Evolutionary conservation across 768 basidiomycete species (phyloP).

Genomic region (Mycena indigotica): DNA sequence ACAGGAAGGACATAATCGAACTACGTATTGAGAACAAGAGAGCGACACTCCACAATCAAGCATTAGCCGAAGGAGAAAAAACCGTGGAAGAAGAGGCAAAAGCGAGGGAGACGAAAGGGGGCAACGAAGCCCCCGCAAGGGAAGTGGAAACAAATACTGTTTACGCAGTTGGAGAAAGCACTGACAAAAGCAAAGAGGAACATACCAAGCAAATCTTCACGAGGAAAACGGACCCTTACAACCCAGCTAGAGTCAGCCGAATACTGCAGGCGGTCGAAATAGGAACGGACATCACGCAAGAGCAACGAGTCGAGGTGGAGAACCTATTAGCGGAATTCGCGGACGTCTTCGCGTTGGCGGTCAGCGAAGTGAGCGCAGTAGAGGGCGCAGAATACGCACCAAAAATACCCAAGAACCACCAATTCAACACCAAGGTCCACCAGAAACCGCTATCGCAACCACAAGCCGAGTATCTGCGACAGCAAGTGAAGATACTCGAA

Average conservation of each 20-base stretch:
- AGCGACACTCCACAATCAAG: no score
- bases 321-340: slow-evolving; percentile 33
- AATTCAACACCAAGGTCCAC: slow-evolving; percentile 34
- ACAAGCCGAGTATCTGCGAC: slow-evolving; percentile 34
- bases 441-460: slow-evolving; percentile 34
- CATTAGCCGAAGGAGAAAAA: neutral
- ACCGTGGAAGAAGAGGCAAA: neutral
- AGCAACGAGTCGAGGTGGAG: slow-evolving; percentile 26
- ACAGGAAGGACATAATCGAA: slow-evolving; percentile 9
- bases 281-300: slow-evolving; percentile 32
- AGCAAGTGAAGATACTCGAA: slow-evolving; percentile 36
- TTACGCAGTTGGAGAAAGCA: neutral
- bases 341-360: slow-evolving; percentile 41
- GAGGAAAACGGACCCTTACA: slow-evolving; percentile 27
- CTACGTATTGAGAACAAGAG: neutral
- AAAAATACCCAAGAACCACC: slow-evolving; percentile 30
- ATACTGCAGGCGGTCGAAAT: slow-evolving; percentile 26
- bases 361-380: slow-evolving; percentile 39
- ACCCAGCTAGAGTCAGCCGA: slow-evolving; percentile 21
- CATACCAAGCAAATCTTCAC: slow-evolving; percentile 21
- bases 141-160: neutral
- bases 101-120: neutral
- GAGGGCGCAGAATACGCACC: slow-evolving; percentile 35
- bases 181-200: slow-evolving; percentile 5
- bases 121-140: slow-evolving; percentile 6